Conservation (phyloP, 2,329 filamentous ascomycete genomes). For the Xylariaceae sp. region DNA sequence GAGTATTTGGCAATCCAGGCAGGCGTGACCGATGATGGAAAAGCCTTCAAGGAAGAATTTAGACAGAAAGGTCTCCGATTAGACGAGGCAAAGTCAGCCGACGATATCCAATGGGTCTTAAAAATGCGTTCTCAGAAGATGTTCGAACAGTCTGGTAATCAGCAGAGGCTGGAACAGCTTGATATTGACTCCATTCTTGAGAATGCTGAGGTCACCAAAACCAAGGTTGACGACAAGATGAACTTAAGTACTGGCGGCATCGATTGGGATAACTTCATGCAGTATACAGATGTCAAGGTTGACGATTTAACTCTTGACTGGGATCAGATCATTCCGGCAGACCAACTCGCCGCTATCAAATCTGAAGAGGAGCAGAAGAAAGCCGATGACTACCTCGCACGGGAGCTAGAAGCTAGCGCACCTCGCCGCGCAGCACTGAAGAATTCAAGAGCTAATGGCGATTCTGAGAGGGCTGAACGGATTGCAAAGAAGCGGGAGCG, state of each 20-base stretch:
- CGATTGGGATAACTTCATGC: conserved; percentile 88
- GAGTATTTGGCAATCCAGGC: conserved; percentile 97
- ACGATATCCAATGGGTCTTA: conserved; percentile 93
- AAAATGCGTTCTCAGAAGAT: conserved; percentile 99
- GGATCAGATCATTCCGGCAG: conserved; percentile 97
- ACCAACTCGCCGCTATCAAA: conserved; percentile 85
- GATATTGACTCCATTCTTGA: conserved; percentile 97
- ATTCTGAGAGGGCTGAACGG: conserved; percentile 61
- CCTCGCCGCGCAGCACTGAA: conserved; percentile 69
- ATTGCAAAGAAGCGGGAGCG: conserved; percentile 62
- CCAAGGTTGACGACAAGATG: conserved; percentile 89
- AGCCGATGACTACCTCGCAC: conserved; percentile 76
- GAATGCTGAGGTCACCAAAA: conserved; percentile 95
- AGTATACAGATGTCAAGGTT: conserved; percentile 97
- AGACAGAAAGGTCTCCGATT: conserved; percentile 70
- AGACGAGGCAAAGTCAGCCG: conserved; percentile 81
- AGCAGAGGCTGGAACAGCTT: conserved; percentile 91
- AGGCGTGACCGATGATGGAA: conserved; percentile 92
- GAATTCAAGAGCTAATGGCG: conserved; percentile 46
- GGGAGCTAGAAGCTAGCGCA: conserved; percentile 78
- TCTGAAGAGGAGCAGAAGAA: conserved; percentile 80
- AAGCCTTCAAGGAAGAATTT: conserved; percentile 69
- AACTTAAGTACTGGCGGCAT: conserved; percentile 82
- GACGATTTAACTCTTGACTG: conserved; percentile 76
- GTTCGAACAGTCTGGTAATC: conserved; percentile 96